These are phyloP conservation scores for Trichoderma pleuroti DNA, from an alignment of 2,329 filamentous ascomycete genomes.

Conservation along the genomic window DNA sequence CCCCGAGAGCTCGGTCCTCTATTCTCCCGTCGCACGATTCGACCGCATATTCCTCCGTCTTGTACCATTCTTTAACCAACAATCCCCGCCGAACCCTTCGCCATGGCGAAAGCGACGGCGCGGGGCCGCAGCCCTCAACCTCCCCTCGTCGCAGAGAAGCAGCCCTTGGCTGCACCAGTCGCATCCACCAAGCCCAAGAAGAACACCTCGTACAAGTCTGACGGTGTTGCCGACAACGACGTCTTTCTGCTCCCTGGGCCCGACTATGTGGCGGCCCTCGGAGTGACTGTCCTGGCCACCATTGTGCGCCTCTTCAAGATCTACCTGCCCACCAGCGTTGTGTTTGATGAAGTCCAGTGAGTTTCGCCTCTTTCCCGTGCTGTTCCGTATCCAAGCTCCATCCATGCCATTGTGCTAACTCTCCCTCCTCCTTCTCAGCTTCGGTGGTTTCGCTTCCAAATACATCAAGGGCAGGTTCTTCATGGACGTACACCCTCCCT, in stretches of 20 bases:
- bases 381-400: not conserved
- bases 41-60: not conserved
- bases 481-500: conserved; percentile 98
- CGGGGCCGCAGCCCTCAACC: conserved; percentile 38
- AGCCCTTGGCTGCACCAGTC: conserved; percentile 12
- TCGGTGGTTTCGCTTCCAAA: conserved; percentile 96
- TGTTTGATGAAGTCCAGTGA: conserved; percentile 99
- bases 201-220: conserved; percentile 64
- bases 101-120: conserved; percentile 35
- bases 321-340: conserved; percentile 92
- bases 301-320: conserved; percentile 89
- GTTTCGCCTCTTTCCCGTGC: conserved; percentile 36
- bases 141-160: conserved; percentile 25
- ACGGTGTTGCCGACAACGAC: conserved; percentile 84
- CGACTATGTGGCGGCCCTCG: conserved; percentile 75
- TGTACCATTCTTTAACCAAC: not conserved
- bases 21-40: not conserved
- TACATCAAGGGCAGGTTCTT: conserved; percentile 99
- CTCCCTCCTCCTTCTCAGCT: conserved; percentile 51
- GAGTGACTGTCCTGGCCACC: conserved; percentile 71
- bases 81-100: conserved; percentile 16
- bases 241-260: conserved; percentile 79
- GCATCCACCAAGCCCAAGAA: conserved; percentile 34
- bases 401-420: not conserved
- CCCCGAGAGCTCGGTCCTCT: not conserved